These are phyloP conservation scores for Dipodascopsis uninucleata DNA, from an alignment of 805 yeast species.

Conservation along the genomic window DNA sequence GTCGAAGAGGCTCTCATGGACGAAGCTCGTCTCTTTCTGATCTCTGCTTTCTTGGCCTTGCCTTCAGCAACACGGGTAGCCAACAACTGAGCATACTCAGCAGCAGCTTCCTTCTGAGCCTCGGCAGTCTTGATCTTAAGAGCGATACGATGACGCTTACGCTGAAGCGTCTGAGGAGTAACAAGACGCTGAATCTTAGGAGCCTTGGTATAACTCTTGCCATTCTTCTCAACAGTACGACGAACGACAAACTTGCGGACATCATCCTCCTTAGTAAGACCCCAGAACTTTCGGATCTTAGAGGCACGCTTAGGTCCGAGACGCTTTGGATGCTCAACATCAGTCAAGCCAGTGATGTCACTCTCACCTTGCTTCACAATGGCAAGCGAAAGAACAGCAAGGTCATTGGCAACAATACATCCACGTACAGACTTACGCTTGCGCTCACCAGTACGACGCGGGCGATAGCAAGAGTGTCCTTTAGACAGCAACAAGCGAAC, in stretches of 20 bases:
- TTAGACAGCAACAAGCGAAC: slow-evolving; percentile 90
- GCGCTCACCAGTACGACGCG: slow-evolving; percentile 99
- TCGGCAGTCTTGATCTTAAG: slow-evolving; percentile 94
- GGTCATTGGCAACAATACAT: slow-evolving; percentile 95
- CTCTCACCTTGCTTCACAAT: slow-evolving; percentile 96
- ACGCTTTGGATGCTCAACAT: slow-evolving; percentile 94
- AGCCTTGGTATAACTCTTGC: slow-evolving; percentile 99
- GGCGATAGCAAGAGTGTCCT: slow-evolving; percentile 98
- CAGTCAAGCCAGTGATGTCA: slow-evolving; percentile 95
- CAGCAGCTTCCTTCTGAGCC: slow-evolving; percentile 99
- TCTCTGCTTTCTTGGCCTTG: slow-evolving; percentile 97
- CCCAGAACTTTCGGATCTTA: slow-evolving; percentile 99
- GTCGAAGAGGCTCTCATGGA: slow-evolving; percentile 55
- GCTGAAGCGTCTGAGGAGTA: slow-evolving; percentile 98
- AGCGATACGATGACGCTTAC: slow-evolving; percentile 95
- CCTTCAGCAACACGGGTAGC: slow-evolving; percentile 98
- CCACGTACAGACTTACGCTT: slow-evolving; percentile 99
- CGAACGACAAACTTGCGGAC: slow-evolving; percentile 91
- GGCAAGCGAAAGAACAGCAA: slow-evolving; percentile 90
- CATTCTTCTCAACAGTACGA: slow-evolving; percentile 80
- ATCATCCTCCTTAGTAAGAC: slow-evolving; percentile 91
- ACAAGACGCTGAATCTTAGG: slow-evolving; percentile 99
- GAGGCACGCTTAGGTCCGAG: slow-evolving; percentile 99
- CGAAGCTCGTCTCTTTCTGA: slow-evolving; percentile 99
- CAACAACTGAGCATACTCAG: slow-evolving; percentile 98